phyloP scores from a whole-genome alignment of 2,329 filamentous ascomycete genomes.

The Clarireedia sp. region DNA sequence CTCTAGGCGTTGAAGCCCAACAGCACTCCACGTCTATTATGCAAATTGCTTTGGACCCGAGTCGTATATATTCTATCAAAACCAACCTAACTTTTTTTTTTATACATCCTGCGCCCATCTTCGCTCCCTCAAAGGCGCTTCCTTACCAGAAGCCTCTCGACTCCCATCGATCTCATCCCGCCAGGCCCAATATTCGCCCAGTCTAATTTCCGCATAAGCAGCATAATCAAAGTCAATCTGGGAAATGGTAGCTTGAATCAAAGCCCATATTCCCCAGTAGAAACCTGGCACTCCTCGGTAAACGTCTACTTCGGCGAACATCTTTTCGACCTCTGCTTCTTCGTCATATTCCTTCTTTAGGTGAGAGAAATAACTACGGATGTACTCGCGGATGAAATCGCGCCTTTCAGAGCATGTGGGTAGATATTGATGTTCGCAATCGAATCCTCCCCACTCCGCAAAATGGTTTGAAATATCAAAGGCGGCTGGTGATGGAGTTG shows the following conservation, averaged over 20 bases:
- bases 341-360: slow-evolving; percentile 38
- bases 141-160: slow-evolving; percentile 43
- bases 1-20: slow-evolving; percentile 14
- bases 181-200: slow-evolving; percentile 93
- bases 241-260: slow-evolving; percentile 90
- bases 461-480: slow-evolving; percentile 99
- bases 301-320: slow-evolving; percentile 74
- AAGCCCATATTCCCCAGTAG: slow-evolving; percentile 86
- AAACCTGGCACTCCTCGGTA: slow-evolving; percentile 89
- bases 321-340: slow-evolving; percentile 55
- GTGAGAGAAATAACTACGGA: slow-evolving; percentile 61
- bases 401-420: slow-evolving; percentile 70
- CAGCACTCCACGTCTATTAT: slow-evolving; percentile 4
- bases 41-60: slow-evolving; percentile 5
- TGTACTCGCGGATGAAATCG: slow-evolving; percentile 77
- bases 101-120: slow-evolving; percentile 51
- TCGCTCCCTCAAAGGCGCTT: slow-evolving; percentile 67
- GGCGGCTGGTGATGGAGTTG: slow-evolving; percentile 83
- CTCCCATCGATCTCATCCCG: slow-evolving; percentile 64
- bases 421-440: slow-evolving; percentile 80
- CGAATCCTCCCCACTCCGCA: slow-evolving; percentile 95
- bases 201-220: slow-evolving; percentile 73
- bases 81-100: background rate
- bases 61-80: background rate
- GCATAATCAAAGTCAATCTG: slow-evolving; percentile 97